These are phyloP conservation scores for Leccinum rimulosum DNA, from an alignment of 768 basidiomycete species.

Conservation along the genomic window DNA sequence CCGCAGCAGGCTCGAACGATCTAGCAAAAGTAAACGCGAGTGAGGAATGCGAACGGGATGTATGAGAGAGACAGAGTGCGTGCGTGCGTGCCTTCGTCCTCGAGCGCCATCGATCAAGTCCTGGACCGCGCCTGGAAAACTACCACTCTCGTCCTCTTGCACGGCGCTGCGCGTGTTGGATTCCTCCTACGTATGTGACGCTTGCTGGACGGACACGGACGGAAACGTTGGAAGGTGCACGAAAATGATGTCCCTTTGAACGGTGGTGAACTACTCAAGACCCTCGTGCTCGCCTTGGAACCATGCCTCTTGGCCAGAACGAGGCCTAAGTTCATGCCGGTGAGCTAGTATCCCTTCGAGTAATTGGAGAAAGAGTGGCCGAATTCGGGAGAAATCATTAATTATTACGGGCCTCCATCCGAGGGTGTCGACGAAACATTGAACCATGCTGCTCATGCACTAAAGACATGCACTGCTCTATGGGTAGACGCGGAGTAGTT, in stretches of 20 bases:
- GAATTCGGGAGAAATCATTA: too few relatives aligned
- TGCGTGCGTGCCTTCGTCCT: conserved; percentile 64
- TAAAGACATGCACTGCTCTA: background rate
- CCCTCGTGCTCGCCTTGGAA: conserved; percentile 45
- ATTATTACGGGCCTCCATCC: too few relatives aligned
- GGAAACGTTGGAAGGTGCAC: background rate
- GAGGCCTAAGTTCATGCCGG: too few relatives aligned
- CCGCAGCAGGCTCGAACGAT: conserved; percentile 75
- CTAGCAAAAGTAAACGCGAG: conserved; percentile 34
- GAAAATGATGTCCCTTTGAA: conserved; percentile 34
- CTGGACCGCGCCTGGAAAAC: conserved; percentile 85
- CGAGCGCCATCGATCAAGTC: conserved; percentile 84
- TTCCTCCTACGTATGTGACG: conserved; percentile 89
- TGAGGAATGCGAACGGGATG: conserved; percentile 7
- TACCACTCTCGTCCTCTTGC: conserved; percentile 92
- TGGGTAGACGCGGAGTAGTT: background rate
- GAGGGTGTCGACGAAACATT: too few relatives aligned
- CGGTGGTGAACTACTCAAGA: conserved; percentile 49
- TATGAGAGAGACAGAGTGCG: background rate
- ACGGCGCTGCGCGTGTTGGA: conserved; percentile 91
- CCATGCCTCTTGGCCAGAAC: conserved; percentile 29
- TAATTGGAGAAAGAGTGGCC: too few relatives aligned
- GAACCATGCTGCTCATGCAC: too few relatives aligned
- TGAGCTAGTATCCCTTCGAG: background rate
- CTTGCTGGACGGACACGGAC: conserved; percentile 47